Evolutionary conservation across 2,329 filamentous ascomycete genomes (phyloP).

Genomic region (Paecilomyces sp.): DNA sequence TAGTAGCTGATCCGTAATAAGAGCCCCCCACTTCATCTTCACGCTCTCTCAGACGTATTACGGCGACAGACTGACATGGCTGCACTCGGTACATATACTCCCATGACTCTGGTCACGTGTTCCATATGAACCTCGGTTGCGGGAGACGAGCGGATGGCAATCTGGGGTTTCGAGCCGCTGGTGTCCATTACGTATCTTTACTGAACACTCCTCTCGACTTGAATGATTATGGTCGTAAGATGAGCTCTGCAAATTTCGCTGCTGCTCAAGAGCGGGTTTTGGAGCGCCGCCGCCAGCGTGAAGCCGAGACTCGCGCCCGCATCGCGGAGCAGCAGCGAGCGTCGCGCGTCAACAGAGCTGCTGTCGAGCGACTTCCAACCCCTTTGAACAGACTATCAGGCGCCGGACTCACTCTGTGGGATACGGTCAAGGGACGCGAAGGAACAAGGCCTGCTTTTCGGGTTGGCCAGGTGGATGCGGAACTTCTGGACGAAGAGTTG

Average conservation of each 20-base stretch:
- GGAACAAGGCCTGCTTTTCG: conserved; percentile 81
- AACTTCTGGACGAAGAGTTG: conserved; percentile 88
- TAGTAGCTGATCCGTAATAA: no score
- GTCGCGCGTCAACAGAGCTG: conserved; percentile 45
- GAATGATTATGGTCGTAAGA: conserved; percentile 31
- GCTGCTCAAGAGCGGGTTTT: conserved; percentile 82
- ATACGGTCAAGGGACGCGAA: conserved; percentile 63
- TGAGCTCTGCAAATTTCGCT: conserved; percentile 66
- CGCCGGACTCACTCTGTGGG: conserved; percentile 52
- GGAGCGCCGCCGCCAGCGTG: conserved; percentile 70
- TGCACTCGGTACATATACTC: background rate
- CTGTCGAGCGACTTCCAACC: conserved; percentile 52
- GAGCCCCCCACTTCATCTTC: no score
- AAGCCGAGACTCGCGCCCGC: conserved; percentile 56
- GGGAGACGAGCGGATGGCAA: background rate
- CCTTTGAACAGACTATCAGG: conserved; percentile 53
- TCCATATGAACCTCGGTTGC: conserved; percentile 1
- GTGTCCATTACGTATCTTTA: background rate
- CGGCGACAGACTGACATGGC: no score
- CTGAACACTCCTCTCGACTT: background rate
- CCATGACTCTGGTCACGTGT: background rate
- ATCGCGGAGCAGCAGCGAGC: conserved; percentile 37
- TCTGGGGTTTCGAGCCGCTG: background rate
- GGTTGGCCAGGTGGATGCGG: conserved; percentile 92
- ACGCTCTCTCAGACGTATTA: no score